Evolutionary conservation across 2,329 filamentous ascomycete genomes (phyloP), one percentile per base, ranked within the genome.

Genomic region (Colletotrichum zoysiae): DNA sequence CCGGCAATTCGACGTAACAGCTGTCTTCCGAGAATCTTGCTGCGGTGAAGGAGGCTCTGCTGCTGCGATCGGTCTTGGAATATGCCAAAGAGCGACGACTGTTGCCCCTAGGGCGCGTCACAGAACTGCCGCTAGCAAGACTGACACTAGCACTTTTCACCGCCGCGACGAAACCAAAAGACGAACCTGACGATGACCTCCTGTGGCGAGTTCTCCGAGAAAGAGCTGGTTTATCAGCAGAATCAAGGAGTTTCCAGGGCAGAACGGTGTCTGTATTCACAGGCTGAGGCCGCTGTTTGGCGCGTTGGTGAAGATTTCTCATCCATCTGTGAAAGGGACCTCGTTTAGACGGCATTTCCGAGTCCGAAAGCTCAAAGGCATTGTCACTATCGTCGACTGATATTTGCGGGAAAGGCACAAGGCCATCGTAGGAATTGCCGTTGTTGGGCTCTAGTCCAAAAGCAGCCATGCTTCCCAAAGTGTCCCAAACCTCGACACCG

Each of bases 61-160:
- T 89, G 78, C 90, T 90, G 74, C 87, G 87, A 68, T 91, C 89
- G 57, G 90, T 88, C 74, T 86, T 86, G 55, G 91, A 88, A 65
- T 86, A 85, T 53, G 84, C 81, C 75, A 84, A 81, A 51, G 91
- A 89, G 65, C 84, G 85, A 30, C 82, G 79, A 11, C 84, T 85
- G 64, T 85, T 85, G 73, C 81, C 84, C 71, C 87, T 86, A 14
- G 91, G 92, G 65, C 88, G 87, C 42, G 89, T 88, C 58, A 89
- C 84, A 71, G 92, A 85, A 80, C 93, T 97, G 75, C 89, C 86
- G 76, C 91, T 94, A 59, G 90, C 88, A 71, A 95, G 84, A 71
- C 94, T 97, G 72, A 94, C 86, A 71, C 92, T 95, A 64, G 93
- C 92, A 74, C 94, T 96, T 79, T 92, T 94, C 75, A 97, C 88